Percentiles rank a stretch among this genome's conserved stretches.
Conservation (phyloP, 148 eudicot species). For the Fagopyrum esculentum region DNA sequence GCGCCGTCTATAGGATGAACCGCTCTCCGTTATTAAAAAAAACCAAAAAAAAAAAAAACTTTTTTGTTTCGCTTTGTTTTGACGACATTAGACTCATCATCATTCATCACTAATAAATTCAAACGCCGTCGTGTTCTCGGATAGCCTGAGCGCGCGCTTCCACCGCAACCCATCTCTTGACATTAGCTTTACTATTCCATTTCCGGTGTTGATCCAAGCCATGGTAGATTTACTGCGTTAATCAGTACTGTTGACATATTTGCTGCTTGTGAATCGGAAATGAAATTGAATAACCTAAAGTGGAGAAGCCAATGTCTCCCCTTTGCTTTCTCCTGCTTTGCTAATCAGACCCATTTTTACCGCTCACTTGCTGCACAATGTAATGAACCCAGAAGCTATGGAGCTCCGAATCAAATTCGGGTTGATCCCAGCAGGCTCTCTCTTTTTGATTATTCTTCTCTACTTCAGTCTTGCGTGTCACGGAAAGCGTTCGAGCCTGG, state of each 20-base stretch:
- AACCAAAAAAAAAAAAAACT: too few relatives aligned
- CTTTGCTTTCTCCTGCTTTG: background rate
- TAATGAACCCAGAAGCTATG: background rate
- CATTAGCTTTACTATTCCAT: too few relatives aligned
- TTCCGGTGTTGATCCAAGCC: background rate
- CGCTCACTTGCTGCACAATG: background rate
- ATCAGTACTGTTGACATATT: background rate
- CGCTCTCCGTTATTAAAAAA: too few relatives aligned
- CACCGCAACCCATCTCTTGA: too few relatives aligned
- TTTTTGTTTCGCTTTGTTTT: too few relatives aligned
- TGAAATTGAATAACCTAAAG: background rate
- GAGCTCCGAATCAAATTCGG: background rate
- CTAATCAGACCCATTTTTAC: background rate
- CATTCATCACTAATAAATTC: too few relatives aligned
- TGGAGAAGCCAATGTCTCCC: background rate
- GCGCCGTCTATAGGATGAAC: too few relatives aligned
- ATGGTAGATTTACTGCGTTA: background rate
- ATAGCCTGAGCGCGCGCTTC: too few relatives aligned
- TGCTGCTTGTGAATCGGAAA: background rate
- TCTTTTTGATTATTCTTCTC: conserved; percentile 28
- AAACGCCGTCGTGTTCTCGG: too few relatives aligned
- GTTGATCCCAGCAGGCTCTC: conserved; percentile 19
- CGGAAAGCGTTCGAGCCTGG: conserved; percentile 63
- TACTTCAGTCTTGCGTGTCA: conserved; percentile 47
- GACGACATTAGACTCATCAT: too few relatives aligned